Percentiles rank a stretch among this genome's conserved stretches.
Conservation (phyloP, 441 rosid species). For the Manihot esculenta region DNA sequence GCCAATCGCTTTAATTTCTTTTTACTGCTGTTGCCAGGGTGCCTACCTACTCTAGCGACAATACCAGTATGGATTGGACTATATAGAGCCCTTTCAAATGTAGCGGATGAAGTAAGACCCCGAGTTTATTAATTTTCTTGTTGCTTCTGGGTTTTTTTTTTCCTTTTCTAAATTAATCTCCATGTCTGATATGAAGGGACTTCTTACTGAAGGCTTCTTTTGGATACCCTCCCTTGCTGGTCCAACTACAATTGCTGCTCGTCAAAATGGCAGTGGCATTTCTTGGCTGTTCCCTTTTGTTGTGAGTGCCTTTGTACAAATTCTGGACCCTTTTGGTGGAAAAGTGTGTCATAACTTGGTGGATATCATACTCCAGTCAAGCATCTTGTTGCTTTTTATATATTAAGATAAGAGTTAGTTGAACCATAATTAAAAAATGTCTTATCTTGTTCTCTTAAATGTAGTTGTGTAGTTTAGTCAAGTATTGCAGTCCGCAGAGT, state of each 20-base stretch:
- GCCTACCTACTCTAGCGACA: slow-evolving; percentile 93
- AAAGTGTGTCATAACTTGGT: neutral
- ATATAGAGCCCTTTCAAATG: slow-evolving; percentile 95
- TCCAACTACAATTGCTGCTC: slow-evolving; percentile 84
- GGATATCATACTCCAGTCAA: neutral
- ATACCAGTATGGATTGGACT: slow-evolving; percentile 97
- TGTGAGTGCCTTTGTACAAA: slow-evolving; percentile 41
- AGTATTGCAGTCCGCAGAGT: neutral
- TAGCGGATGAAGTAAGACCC: slow-evolving; percentile 74
- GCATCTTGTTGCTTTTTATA: neutral
- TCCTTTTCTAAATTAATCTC: slow-evolving; percentile 22
- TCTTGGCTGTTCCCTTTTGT: slow-evolving; percentile 94
- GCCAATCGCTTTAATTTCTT: neutral
- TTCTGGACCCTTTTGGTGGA: neutral
- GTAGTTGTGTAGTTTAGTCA: neutral
- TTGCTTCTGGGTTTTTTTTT: neutral
- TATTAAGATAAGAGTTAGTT: neutral
- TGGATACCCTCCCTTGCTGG: slow-evolving; percentile 98
- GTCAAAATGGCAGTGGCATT: slow-evolving; percentile 80
- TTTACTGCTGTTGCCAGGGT: slow-evolving; percentile 45
- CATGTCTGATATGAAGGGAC: slow-evolving; percentile 56
- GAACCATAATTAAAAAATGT: neutral
- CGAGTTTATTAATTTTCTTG: slow-evolving; percentile 8
- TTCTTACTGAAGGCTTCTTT: slow-evolving; percentile 95
- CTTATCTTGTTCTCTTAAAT: neutral